phyloP scores from a whole-genome alignment of 2,329 filamentous ascomycete genomes.

The Mycosphaerella sp. region DNA sequence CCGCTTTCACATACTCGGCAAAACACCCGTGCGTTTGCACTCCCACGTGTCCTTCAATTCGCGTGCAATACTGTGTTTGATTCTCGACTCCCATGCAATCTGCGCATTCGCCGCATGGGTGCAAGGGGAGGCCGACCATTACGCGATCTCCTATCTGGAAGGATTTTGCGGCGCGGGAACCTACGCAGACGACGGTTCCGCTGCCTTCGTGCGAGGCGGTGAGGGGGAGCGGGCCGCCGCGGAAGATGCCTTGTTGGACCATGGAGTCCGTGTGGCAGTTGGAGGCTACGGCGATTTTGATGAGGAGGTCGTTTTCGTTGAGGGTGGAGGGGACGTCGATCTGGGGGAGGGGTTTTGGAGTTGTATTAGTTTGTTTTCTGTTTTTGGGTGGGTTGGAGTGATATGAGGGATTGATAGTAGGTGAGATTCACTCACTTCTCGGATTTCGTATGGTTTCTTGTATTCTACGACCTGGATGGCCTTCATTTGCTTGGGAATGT shows the following conservation, averaged over 20 bases:
- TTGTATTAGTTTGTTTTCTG: background rate
- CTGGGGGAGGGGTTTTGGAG: background rate
- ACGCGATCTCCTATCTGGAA: conserved; percentile 51
- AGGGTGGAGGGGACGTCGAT: conserved; percentile 46
- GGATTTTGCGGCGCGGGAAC: conserved; percentile 34
- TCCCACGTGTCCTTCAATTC: conserved; percentile 44
- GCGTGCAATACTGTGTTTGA: conserved; percentile 50
- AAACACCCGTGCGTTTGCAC: conserved; percentile 51
- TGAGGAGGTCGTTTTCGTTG: conserved; percentile 50
- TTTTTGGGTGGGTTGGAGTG: no score
- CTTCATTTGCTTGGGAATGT: conserved; percentile 42
- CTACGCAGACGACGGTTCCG: conserved; percentile 49
- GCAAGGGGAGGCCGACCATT: conserved; percentile 50
- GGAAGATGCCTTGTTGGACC: conserved; percentile 49
- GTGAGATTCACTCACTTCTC: conserved; percentile 33
- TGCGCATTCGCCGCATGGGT: conserved; percentile 49
- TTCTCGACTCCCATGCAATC: conserved; percentile 49
- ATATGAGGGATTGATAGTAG: no score
- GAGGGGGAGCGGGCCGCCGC: conserved; percentile 44
- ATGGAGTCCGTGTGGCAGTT: conserved; percentile 59
- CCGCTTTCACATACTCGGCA: conserved; percentile 51
- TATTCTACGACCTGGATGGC: conserved; percentile 47
- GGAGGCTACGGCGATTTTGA: conserved; percentile 55
- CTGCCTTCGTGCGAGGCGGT: conserved; percentile 54
- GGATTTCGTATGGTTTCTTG: conserved; percentile 52